Evolutionary conservation across 129 eudicot species (phyloP), one percentile per base, ranked within the genome.

Genomic region (Pittosporum tobira): DNA sequence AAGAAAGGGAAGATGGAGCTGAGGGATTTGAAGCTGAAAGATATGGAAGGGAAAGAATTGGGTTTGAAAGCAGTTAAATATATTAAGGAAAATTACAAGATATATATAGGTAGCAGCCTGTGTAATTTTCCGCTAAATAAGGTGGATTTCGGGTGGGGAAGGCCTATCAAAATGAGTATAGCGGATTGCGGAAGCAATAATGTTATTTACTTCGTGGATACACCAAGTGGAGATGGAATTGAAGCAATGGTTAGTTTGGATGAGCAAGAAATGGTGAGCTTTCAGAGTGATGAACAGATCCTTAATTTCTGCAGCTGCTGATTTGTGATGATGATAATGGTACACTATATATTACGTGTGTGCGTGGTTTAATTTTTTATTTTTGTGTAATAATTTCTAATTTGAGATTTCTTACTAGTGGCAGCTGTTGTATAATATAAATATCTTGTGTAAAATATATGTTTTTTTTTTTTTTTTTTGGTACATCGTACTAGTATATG

Each of bases 71-170:
- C 59, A 23, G 10, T 1, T 0, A 30, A 59, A 12, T 29, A n/a
- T 18, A 34, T 2, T 11, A 16, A n/a, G 24, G 23, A 18, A 12
- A 28, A 62, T 6, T 48, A 19, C 21, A 30, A 21, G 31, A 63
- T 48, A 16, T 21, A 23, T 44, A 15, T 28, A 0, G 26, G 13
- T 54, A 51, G 58, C 18, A 18, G 31, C 6, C 61, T 26, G 23
- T 38, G 54, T 15, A 70, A 58, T 40, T 25, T 66, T 31, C 53
- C 73, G 0, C 24, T 66, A 3, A 66, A 73, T 22, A 57, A 66
- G 27, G 48, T 73, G 28, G 73, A 73, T 53, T 73, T 73, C 36
- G 78, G 78, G 27, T 60, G 78, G 72, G 78, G 78, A 16, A 73
- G n/a, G 63, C 78, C 78, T 3, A 30, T 62, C 0, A 49, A 19